Conservation (phyloP, 2,329 filamentous ascomycete genomes). For the Coniochaeta hoffmannii region DNA sequence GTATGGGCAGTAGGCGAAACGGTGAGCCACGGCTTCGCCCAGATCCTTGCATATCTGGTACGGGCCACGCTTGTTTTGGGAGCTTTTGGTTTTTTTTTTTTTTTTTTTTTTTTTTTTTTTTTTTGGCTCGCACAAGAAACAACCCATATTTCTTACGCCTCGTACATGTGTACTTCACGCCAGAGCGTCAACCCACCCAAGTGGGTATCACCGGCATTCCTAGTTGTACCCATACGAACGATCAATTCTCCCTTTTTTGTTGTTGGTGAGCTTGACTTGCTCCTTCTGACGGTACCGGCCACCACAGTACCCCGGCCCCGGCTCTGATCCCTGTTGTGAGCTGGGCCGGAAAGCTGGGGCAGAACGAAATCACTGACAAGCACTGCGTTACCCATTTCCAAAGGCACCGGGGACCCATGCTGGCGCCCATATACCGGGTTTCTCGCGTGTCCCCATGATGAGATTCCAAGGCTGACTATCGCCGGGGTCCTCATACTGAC, state of each 20-base stretch:
- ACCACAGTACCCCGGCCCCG: background rate
- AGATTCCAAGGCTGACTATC: conserved; percentile 9
- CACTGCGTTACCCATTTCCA: background rate
- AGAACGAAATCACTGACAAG: background rate
- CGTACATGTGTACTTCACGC: background rate
- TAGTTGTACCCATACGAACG: background rate
- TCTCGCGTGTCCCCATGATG: conserved; percentile 3
- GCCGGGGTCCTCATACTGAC: conserved; percentile 8
- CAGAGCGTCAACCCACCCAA: background rate
- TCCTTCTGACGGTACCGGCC: background rate
- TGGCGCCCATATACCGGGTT: too few relatives aligned
- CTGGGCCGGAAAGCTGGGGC: background rate
- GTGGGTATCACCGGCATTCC: background rate
- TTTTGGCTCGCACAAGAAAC: background rate
- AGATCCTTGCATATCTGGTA: background rate
- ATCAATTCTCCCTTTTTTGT: background rate
- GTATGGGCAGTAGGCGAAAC: background rate
- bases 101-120: too few relatives aligned
- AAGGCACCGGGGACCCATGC: background rate
- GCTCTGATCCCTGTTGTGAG: background rate
- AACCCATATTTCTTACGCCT: background rate
- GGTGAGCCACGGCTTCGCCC: background rate
- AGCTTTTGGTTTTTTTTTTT: too few relatives aligned
- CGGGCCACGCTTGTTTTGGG: too few relatives aligned
- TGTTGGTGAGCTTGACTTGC: too few relatives aligned